Evolutionary conservation across 2,329 filamentous ascomycete species (phyloP).

Genomic region (Pleomassaria siparia): DNA sequence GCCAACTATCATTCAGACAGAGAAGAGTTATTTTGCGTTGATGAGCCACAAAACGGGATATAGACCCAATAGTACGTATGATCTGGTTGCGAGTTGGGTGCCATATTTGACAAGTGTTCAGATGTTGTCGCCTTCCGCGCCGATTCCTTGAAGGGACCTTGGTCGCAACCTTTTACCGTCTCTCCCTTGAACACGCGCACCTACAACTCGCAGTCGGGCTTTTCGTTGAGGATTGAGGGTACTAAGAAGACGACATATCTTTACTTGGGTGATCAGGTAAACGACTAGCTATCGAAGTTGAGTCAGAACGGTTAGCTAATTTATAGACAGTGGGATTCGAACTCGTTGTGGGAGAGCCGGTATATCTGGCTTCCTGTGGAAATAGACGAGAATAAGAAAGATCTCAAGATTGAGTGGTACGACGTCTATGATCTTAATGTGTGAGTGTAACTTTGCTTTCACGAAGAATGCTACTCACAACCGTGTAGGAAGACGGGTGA

Average conservation of each 20-base stretch:
- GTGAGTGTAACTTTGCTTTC: slow-evolving; percentile 13
- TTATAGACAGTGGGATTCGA: slow-evolving; percentile 51
- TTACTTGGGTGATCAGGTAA: slow-evolving; percentile 52
- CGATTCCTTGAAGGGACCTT: slow-evolving; percentile 53
- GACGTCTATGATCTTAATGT: slow-evolving; percentile 60
- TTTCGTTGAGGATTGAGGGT: slow-evolving; percentile 52
- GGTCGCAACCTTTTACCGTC: slow-evolving; percentile 59
- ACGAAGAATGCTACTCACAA: slow-evolving; percentile 2
- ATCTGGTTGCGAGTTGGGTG: neutral
- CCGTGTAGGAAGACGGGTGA: slow-evolving; percentile 48
- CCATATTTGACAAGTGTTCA: slow-evolving; percentile 10
- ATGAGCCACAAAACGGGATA: slow-evolving; percentile 68
- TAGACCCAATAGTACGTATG: slow-evolving; percentile 54
- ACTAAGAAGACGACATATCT: slow-evolving; percentile 53
- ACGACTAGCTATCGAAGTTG: slow-evolving; percentile 5
- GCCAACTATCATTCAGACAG: slow-evolving; percentile 62
- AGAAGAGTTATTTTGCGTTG: slow-evolving; percentile 60
- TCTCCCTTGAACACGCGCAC: slow-evolving; percentile 55
- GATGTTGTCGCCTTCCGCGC: slow-evolving; percentile 60
- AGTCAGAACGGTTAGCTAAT: neutral
- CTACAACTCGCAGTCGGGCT: slow-evolving; percentile 57
- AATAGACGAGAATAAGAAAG: slow-evolving; percentile 56
- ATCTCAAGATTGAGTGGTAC: slow-evolving; percentile 54
- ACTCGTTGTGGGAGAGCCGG: slow-evolving; percentile 59
- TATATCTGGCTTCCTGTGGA: slow-evolving; percentile 60